Base-by-base conservation (phyloP, 2,329 filamentous ascomycete species). In the Phialemonium atrogriseum region DNA sequence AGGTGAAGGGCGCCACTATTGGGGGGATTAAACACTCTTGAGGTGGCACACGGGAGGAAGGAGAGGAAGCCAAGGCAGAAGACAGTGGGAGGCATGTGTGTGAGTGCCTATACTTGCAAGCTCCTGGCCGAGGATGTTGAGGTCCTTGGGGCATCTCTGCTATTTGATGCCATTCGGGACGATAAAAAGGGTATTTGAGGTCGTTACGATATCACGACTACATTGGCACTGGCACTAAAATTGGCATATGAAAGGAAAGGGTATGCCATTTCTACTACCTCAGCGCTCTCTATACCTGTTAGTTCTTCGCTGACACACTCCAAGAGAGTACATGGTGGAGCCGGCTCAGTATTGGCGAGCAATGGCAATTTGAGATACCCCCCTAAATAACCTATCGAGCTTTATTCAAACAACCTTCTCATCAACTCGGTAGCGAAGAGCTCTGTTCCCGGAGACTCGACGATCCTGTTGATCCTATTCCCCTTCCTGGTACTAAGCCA, bases 1-100 rank as follows among this genome's bases (percentile, higher is more conserved):
- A 93, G 56, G 91, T 98, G 23, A 81, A 83, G 53, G 89, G 89
- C 5, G 77, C 80, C 37, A 77, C 82, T 18, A 82, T 96, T 48
- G 85, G 85, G 36, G 78, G 77, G 32, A 88, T 87, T 48, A 95
- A 91, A 59, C 87, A 95, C 51, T 46, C 59, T 42, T 76, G 57
- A 49, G 24, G 7, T 21, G 14, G 15, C 11, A 12, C 14, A 4
- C 9, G 14, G 10, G 15, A 11, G 12, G 16, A 18, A n/a, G n/a
- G n/a, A n/a, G n/a, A n/a, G n/a, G n/a, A n/a, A n/a, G n/a, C n/a
- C n/a, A n/a, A n/a, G n/a, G n/a, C n/a, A n/a, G n/a, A n/a, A n/a
- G n/a, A n/a, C n/a, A n/a, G n/a, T n/a, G n/a, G n/a, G n/a, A n/a
- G n/a, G n/a, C n/a, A n/a, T n/a, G n/a, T n/a, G n/a, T n/a, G n/a